These are phyloP conservation scores for Vitellaria paradoxa DNA, from an alignment of 179 eudicot species.

Conservation along the genomic window DNA sequence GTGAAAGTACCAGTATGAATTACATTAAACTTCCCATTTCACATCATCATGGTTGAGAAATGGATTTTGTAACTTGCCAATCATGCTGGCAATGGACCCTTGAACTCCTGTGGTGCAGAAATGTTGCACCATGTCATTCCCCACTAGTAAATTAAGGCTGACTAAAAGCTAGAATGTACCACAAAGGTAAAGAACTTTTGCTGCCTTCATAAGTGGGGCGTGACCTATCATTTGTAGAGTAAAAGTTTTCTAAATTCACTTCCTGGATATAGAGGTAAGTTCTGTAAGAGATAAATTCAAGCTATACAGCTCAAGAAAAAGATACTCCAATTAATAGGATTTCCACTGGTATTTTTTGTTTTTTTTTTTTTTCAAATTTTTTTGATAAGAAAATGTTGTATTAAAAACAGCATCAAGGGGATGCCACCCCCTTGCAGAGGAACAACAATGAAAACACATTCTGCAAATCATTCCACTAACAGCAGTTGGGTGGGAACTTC, in stretches of 20 bases:
- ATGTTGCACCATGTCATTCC: background rate
- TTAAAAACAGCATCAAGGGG: no score
- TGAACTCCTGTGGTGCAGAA: background rate
- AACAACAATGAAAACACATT: background rate
- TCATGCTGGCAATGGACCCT: background rate
- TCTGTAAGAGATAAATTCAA: background rate
- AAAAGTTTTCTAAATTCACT: background rate
- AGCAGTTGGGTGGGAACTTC: constrained; percentile 1
- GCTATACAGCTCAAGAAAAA: background rate
- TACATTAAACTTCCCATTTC: constrained; percentile 5
- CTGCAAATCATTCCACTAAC: background rate
- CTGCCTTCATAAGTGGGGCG: background rate
- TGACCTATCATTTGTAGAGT: background rate
- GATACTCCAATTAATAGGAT: background rate
- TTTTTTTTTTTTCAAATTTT: no score
- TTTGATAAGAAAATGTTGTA: no score
- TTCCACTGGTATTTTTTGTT: no score
- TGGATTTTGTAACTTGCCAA: background rate
- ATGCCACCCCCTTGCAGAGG: no score
- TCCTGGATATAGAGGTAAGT: background rate
- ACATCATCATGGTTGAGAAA: constrained; percentile 2
- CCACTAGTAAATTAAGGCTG: background rate
- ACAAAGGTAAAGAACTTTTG: background rate
- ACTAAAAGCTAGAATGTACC: background rate
- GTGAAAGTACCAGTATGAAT: background rate